These are phyloP conservation scores for Brassica rapa DNA, from an alignment of 345 rosid genomes.

Conservation along the genomic window DNA sequence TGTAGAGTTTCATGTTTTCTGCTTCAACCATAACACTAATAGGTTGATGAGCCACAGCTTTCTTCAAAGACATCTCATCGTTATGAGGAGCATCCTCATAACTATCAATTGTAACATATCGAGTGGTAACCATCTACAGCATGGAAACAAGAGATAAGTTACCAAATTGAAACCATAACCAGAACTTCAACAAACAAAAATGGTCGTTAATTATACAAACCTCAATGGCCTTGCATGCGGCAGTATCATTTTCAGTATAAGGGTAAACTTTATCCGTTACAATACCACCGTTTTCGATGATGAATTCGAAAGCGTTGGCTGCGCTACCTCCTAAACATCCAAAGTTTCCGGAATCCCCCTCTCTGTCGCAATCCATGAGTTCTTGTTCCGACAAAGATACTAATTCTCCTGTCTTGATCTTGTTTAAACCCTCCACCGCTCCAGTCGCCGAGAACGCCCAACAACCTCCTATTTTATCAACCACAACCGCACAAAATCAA, in stretches of 20 bases:
- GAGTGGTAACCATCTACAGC: conserved; percentile 55
- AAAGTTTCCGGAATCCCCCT: conserved; percentile 36
- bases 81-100: conserved; percentile 61
- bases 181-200: background rate
- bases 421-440: conserved; percentile 75
- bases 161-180: background rate
- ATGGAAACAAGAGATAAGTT: background rate
- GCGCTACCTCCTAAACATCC: conserved; percentile 41
- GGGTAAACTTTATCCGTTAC: conserved; percentile 59
- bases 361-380: conserved; percentile 65
- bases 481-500: conserved; percentile 11
- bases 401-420: conserved; percentile 67
- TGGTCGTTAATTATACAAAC: conserved; percentile 25
- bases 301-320: conserved; percentile 51
- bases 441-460: conserved; percentile 81
- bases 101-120: conserved; percentile 57
- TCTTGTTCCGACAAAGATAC: conserved; percentile 69
- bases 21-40: conserved; percentile 73
- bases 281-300: conserved; percentile 56
- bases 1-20: conserved; percentile 64
- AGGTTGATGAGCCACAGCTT: conserved; percentile 68
- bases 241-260: conserved; percentile 43
- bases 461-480: conserved; percentile 57
- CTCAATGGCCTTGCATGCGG: conserved; percentile 51
- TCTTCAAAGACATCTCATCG: conserved; percentile 63